Evolutionary conservation across 768 basidiomycete species (phyloP).

Genomic region (Imleria badia): DNA sequence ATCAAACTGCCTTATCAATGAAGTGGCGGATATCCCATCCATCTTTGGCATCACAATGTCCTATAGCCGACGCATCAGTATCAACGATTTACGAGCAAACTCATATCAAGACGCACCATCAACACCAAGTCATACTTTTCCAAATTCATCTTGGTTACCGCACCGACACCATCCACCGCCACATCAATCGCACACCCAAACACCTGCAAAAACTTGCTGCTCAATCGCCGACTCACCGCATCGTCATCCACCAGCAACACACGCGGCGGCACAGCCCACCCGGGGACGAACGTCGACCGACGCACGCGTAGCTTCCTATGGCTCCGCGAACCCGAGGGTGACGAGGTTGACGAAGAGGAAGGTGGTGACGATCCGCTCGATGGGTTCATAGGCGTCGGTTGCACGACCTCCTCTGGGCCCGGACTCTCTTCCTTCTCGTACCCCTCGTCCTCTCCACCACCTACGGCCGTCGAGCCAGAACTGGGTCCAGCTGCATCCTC

Average conservation of each 20-base stretch:
- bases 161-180: constrained; percentile 88
- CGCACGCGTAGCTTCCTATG: constrained; percentile 62
- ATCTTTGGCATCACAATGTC: constrained; percentile 95
- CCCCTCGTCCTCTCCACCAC: constrained; percentile 20
- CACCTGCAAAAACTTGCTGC: constrained; percentile 91
- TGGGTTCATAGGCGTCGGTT: constrained; percentile 36
- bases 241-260: constrained; percentile 97
- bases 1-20: constrained; percentile 92
- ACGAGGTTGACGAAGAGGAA: constrained; percentile 13
- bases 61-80: constrained; percentile 35
- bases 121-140: constrained; percentile 95
- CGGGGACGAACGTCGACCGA: constrained; percentile 79
- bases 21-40: constrained; percentile 88
- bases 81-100: not conserved
- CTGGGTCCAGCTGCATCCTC: constrained; percentile 11
- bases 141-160: constrained; percentile 95
- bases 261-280: constrained; percentile 88
- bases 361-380: constrained; percentile 16
- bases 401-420: constrained; percentile 40
- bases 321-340: constrained; percentile 4
- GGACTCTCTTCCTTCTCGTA: constrained; percentile 28
- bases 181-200: constrained; percentile 95
- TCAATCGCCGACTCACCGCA: constrained; percentile 82
- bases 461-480: constrained; percentile 16
- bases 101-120: constrained; percentile 62